A percentile compares a stretch with the other conserved stretches of the same genome.
Evolutionary conservation across 2,329 filamentous ascomycete species (phyloP).

Genomic region (Microsporum ferrugineum): DNA sequence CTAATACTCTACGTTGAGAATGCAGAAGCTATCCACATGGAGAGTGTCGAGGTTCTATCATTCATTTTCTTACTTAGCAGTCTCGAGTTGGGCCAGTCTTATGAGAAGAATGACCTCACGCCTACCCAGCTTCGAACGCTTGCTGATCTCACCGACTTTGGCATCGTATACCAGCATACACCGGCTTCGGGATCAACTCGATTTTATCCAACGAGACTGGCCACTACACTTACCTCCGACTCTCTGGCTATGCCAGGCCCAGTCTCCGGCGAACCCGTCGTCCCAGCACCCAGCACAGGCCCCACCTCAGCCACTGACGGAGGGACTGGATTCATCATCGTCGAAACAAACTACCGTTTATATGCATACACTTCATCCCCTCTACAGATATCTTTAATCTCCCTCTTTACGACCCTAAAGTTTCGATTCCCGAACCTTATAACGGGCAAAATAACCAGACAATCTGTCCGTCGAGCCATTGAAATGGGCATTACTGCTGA

Average conservation of each 20-base stretch:
- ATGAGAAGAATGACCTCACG: constrained; percentile 74
- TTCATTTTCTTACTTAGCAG: constrained; percentile 94
- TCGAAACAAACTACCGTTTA: constrained; percentile 95
- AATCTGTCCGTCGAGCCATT: constrained; percentile 79
- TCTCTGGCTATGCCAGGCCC: constrained; percentile 60
- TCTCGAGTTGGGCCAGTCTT: constrained; percentile 80
- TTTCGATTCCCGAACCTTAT: constrained; percentile 93
- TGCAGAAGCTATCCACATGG: constrained; percentile 62
- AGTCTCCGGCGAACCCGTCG: constrained; percentile 52
- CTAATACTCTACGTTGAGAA: constrained; percentile 87
- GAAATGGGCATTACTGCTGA: constrained; percentile 83
- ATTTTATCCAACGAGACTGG: constrained; percentile 84
- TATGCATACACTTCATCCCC: constrained; percentile 95
- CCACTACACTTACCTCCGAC: constrained; percentile 78
- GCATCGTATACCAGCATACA: constrained; percentile 62
- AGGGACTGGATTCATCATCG: constrained; percentile 66
- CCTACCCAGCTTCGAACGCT: constrained; percentile 77
- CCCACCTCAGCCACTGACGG: constrained; percentile 24
- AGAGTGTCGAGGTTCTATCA: constrained; percentile 84
- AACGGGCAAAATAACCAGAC: constrained; percentile 77
- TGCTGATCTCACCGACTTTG: constrained; percentile 81
- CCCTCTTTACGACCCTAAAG: constrained; percentile 75
- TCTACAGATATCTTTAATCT: constrained; percentile 85
- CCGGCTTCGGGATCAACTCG: constrained; percentile 33
- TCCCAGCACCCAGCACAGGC: constrained; percentile 23